Base-by-base conservation (phyloP, 2,329 filamentous ascomycete genomes). In the Cadophora gregata region DNA sequence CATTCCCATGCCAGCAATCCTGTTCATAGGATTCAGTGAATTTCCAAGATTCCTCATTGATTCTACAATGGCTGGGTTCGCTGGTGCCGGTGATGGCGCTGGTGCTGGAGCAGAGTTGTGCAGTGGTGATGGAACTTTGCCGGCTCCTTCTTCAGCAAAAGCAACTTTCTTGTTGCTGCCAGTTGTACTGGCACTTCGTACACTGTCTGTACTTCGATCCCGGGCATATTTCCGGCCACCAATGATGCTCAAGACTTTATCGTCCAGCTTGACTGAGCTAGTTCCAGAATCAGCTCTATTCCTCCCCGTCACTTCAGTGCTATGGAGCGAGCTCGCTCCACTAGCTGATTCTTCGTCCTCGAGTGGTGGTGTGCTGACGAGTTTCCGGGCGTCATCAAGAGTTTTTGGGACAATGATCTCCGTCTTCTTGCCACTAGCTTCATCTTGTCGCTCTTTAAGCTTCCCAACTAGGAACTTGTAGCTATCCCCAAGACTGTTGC, bases 401-500 rank as follows among this genome's bases (percentile, higher is more conserved):
- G 96, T 99, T 74, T 93, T 95, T 1, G 96, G 96, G 0, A 97
- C 84, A 48, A 84, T 76, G 7, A 88, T 80, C 2, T 88, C 84
- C 19, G 85, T 81, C 53, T 79, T 78, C 25, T 80, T 79, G 6
- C 80, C 78, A 31, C 80, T 79, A 1, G 79, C 76, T 73, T 80
- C 74, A 72, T 84, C 78, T 76, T 87, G 80, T 72, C 88, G 84
- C 77, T 97, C 93, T 69, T 91, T 93, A 24, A 97, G 83, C 72
- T 93, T 92, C 19, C 95, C 95, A 63, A 99, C 88, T 27, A 99
- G 82, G 77, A 98, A 97, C 67, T 93, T 96, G 80, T 97, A 96
- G 77, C 93, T 97, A 75, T 93, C 93, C 67, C 95, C 94, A 4
- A 98, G 82, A 58, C 93, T 96, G 75, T 86, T 94, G 69, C 95